Base-by-base conservation (phyloP, 2,329 filamentous ascomycete genomes). In the Fusarium sp. region DNA sequence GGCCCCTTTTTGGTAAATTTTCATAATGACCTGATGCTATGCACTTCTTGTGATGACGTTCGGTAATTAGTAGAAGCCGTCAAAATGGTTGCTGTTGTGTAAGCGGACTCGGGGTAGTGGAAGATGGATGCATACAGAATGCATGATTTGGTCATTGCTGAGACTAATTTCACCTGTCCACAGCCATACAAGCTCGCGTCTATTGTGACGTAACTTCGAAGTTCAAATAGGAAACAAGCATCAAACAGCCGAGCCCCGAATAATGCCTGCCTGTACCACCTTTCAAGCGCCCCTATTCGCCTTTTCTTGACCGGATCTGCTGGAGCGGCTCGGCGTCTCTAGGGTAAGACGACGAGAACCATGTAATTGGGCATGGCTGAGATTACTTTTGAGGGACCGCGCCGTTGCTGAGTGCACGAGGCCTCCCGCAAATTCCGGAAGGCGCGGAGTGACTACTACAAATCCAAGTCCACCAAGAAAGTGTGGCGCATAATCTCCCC, bases 361-460 rank as follows among this genome's bases (percentile, higher is more conserved):
- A 41, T 39, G 57, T 29, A 41, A 61, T 61, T 41, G 52, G 68
- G 43, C 69, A 59, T 72, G 22, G 57, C 27, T 54, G 50, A 54
- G 50, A 54, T 54, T 54, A 31, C 27, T n/a, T 52, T 50, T 68
- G 27, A 72, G 71, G 68, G 58, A 33, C 64, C 56, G 64, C n/a
- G 72, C 52, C 20, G 41, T 52, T n/a, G 59, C 58, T 67, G 50
- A 68, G 73, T 74, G 50, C 33, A 64, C 54, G 24, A 68, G 64
- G 60, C 72, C 72, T 75, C 72, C 52, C 27, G 50, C 27, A 67
- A 57, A 67, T 67, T 66, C 66, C 72, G 72, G 72, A 75, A 73
- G 69, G 65, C 62, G 35, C 72, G 68, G 72, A 72, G 45, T 57
- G 41, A 52, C 18, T 31, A 33, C 48, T 48, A 8, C 16, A n/a